phyloP scores from a whole-genome alignment of 2,329 filamentous ascomycete genomes.

The Stachybotrys chlorohalonatus region DNA sequence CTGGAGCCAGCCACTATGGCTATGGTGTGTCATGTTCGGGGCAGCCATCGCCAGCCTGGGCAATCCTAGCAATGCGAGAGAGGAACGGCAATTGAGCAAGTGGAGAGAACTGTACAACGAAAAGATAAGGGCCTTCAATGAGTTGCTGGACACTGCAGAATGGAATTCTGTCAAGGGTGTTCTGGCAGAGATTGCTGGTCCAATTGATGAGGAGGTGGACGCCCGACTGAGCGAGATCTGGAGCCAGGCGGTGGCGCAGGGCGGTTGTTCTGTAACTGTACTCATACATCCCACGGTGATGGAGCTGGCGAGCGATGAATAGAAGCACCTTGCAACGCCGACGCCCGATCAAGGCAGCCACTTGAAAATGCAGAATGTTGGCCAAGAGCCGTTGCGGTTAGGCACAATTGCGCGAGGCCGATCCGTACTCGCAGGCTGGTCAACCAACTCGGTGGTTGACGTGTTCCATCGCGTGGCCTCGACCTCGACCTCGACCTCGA shows the following conservation, averaged over 20 bases:
- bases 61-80: conserved; percentile 21
- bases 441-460: too few relatives aligned
- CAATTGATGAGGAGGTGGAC: conserved; percentile 30
- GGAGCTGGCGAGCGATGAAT: conserved; percentile 7
- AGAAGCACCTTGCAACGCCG: neutral
- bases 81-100: conserved; percentile 26
- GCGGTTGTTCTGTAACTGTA: neutral
- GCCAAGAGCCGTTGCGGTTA: neutral
- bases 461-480: too few relatives aligned
- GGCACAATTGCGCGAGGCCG: neutral
- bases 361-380: neutral
- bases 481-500: too few relatives aligned
- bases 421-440: too few relatives aligned
- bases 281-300: conserved; percentile 6
- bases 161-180: conserved; percentile 29
- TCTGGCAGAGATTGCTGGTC: conserved; percentile 29
- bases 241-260: conserved; percentile 23
- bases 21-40: conserved; percentile 37
- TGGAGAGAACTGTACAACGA: conserved; percentile 28
- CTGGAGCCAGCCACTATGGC: conserved; percentile 33
- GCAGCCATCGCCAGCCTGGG: conserved; percentile 31
- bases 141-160: conserved; percentile 23
- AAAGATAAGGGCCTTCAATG: conserved; percentile 30
- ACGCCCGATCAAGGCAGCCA: neutral
- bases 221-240: conserved; percentile 29